A percentile compares a stretch with the other conserved stretches of the same genome.
phyloP scores from a whole-genome alignment of 1,284 basidiomycete genomes.

The Sanghuangporus weigelae region DNA sequence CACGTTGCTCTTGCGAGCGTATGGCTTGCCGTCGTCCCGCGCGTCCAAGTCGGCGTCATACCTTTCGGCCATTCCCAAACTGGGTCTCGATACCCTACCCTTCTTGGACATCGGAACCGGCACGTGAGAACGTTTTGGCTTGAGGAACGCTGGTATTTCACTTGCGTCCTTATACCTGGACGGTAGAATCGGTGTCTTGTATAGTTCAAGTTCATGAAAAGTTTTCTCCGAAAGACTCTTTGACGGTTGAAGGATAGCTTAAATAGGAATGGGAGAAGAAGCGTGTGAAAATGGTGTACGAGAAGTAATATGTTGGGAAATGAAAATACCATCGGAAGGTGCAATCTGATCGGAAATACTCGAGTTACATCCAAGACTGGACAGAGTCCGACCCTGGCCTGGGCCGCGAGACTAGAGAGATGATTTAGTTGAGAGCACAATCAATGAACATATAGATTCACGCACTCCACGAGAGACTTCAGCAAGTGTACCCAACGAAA shows the following conservation, averaged over 20 bases:
- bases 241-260: slow-evolving; percentile 30
- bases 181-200: slow-evolving; percentile 70
- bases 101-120: slow-evolving; percentile 50
- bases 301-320: slow-evolving; percentile 10
- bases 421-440: slow-evolving; percentile 7
- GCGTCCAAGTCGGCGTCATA: slow-evolving; percentile 22
- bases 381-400: slow-evolving; percentile 10
- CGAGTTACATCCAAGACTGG: slow-evolving; percentile 3
- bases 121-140: slow-evolving; percentile 46
- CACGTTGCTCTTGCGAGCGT: slow-evolving; percentile 68
- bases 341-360: slow-evolving; percentile 7
- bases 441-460: slow-evolving; percentile 18
- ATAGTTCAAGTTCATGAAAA: slow-evolving; percentile 64
- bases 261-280: slow-evolving; percentile 13
- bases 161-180: slow-evolving; percentile 53
- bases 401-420: slow-evolving; percentile 39
- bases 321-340: slow-evolving; percentile 13
- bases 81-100: slow-evolving; percentile 29
- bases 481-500: slow-evolving; percentile 58
- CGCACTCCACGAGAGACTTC: slow-evolving; percentile 52
- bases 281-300: slow-evolving; percentile 1
- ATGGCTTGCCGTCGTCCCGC: slow-evolving; percentile 43
- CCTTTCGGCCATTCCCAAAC: slow-evolving; percentile 29
- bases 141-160: slow-evolving; percentile 58
- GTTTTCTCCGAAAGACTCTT: slow-evolving; percentile 55